Base-by-base conservation (phyloP, 768 basidiomycete species). In the Leucosporidium creatinivorum region DNA sequence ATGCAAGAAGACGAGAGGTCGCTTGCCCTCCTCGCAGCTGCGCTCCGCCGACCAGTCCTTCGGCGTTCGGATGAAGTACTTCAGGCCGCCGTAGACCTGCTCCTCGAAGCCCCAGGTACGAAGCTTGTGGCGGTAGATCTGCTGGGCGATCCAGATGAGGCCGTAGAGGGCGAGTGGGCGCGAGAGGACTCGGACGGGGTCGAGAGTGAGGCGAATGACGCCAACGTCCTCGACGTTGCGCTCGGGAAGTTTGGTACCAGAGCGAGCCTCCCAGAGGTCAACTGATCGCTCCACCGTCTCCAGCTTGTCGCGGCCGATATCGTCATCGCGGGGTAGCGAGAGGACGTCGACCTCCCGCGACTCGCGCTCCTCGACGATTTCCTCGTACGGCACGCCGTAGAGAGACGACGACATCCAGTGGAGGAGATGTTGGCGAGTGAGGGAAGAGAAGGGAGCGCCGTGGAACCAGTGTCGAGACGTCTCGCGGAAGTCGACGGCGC, bases 1-100 rank as follows among this genome's bases (percentile, higher is more conserved):
- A 74, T 96, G 91, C 47, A 91, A 77, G 75, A 92, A 90, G n/a
- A 96, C 82, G 51, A 93, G 78, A 0, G 93, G 93, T 36, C 81
- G 82, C 12, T 51, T 58, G 28, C 44, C 48, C 17, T 50, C 62
- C 7, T 19, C 26, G 55, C 77, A 81, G n/a, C 76, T 76, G 8
- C 83, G 77, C 56, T 86, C 80, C 39, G 39, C 39, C 39, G 39
- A 44, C 89, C 89, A 91, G 18, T 80, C 76, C 12, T 78, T 73
- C 4, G 92, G 91, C 55, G 86, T 80, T 57, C 88, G 85, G 33
- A 93, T 77, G 31, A 91, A 81, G 76, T 76, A 89, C 25, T 88
- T 79, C 33, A 82, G 58, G 15, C 81, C 61, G n/a, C 23, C 21
- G 36, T 31, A 23, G 4, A 12, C 39, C 4, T 39, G 21, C n/a